These are phyloP conservation scores for Septoria petroselini DNA, from an alignment of 2,329 filamentous ascomycete species.

Conservation along the genomic window DNA sequence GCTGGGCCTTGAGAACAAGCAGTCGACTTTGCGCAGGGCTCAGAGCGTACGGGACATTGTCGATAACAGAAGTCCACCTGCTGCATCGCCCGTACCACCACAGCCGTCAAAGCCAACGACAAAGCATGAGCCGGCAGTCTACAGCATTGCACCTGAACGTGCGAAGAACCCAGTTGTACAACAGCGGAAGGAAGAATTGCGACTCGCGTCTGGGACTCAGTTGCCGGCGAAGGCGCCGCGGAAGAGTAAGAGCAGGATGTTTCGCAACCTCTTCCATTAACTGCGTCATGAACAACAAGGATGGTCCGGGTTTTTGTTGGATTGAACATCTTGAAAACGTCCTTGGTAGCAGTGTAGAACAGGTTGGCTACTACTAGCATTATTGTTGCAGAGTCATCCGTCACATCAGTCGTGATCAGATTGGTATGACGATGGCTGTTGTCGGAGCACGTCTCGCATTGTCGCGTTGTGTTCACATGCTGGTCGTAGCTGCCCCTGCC, in stretches of 20 bases:
- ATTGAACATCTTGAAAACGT: background rate
- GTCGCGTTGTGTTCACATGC: conserved; percentile 1
- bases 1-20: conserved; percentile 28
- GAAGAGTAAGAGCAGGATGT: conserved; percentile 31
- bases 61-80: conserved; percentile 6
- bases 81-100: conserved; percentile 10
- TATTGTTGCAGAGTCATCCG: too few species aligned
- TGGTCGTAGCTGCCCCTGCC: conserved; percentile 10
- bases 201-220: conserved; percentile 3
- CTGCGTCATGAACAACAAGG: background rate
- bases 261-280: conserved; percentile 28
- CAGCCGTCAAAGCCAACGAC: background rate
- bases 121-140: conserved; percentile 18
- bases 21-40: conserved; percentile 29
- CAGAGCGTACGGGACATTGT: conserved; percentile 32
- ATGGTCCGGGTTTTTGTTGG: conserved; percentile 8
- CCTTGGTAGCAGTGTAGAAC: background rate
- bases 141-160: conserved; percentile 28
- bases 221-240: conserved; percentile 22
- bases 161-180: conserved; percentile 21
- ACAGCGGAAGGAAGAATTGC: conserved; percentile 15
- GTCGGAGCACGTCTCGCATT: conserved; percentile 3
- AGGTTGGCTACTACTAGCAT: background rate
- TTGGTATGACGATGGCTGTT: conserved; percentile 9
- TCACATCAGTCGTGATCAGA: too few species aligned